A percentile compares a stretch with the other conserved stretches of the same genome.
phyloP scores from a whole-genome alignment of 345 rosid species.

The Aquilaria yunnanensis region DNA sequence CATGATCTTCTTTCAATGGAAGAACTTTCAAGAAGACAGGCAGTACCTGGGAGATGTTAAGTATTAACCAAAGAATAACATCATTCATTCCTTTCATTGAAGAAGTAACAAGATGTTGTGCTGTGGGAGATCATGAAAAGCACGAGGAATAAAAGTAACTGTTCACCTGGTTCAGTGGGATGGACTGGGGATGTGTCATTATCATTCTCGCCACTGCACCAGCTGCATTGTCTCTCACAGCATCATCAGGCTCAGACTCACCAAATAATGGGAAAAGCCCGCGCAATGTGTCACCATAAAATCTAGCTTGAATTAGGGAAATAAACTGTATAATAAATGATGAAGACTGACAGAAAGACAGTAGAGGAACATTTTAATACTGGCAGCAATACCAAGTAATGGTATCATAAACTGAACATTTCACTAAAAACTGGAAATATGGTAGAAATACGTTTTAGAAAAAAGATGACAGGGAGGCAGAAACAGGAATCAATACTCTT shows the following conservation, averaged over 20 bases:
- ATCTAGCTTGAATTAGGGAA: conserved; percentile 51
- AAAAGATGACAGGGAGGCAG: not conserved
- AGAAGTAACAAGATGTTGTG: not conserved
- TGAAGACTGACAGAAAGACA: not conserved
- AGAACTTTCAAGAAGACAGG: conserved; percentile 85
- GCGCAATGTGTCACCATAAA: conserved; percentile 66
- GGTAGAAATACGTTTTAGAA: not conserved
- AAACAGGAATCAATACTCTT: not conserved
- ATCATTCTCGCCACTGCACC: conserved; percentile 99
- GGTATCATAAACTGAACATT: not conserved
- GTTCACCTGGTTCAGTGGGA: conserved; percentile 86
- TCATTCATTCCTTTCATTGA: not conserved
- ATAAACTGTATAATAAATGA: conserved; percentile 16
- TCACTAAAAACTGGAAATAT: not conserved
- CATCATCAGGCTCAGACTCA: conserved; percentile 90
- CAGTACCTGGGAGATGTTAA: conserved; percentile 55
- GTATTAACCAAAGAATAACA: conserved; percentile 6
- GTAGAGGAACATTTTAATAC: not conserved
- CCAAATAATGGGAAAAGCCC: conserved; percentile 82
- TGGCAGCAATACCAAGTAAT: not conserved
- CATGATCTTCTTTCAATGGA: conserved; percentile 91
- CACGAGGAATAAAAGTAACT: conserved; percentile 7
- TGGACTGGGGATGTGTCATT: conserved; percentile 72
- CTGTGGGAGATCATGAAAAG: not conserved
- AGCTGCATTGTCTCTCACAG: conserved; percentile 96